These are phyloP conservation scores for Cucumis sativus DNA, from an alignment of 306 rosid genomes.

Conservation along the genomic window DNA sequence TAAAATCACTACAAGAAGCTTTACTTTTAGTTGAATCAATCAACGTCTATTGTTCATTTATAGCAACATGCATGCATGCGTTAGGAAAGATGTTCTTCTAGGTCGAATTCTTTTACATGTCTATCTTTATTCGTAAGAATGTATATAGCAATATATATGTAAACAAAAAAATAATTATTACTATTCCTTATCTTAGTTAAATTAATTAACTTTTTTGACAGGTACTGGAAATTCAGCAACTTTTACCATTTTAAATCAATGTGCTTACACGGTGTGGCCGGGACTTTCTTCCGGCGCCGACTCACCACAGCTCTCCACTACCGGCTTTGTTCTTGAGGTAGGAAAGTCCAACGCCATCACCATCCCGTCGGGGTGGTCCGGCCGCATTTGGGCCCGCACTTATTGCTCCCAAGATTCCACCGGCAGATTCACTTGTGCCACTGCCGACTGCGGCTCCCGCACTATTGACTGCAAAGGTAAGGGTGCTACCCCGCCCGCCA, in stretches of 20 bases:
- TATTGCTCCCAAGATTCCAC: slow-evolving; percentile 38
- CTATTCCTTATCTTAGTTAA: no score
- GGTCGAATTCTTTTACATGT: no score
- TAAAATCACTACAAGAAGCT: no score
- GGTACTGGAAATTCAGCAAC: slow-evolving; percentile 23
- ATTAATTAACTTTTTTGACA: no score
- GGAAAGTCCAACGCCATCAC: slow-evolving; percentile 38
- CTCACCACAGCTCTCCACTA: slow-evolving; percentile 39
- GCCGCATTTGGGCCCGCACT: slow-evolving; percentile 80
- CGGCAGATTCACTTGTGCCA: slow-evolving; percentile 54
- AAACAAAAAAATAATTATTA: no score
- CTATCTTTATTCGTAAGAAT: no score
- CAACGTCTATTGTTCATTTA: no score
- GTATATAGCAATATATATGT: no score
- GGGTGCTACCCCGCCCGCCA: slow-evolving; percentile 50
- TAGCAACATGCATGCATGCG: no score
- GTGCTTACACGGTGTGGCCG: slow-evolving; percentile 71
- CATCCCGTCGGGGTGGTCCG: slow-evolving; percentile 60
- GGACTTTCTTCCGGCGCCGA: slow-evolving; percentile 67
- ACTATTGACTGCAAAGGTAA: slow-evolving; percentile 43
- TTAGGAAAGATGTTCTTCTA: no score
- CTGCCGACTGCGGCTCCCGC: slow-evolving; percentile 75
- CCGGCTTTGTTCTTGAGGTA: slow-evolving; percentile 46
- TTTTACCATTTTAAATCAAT: slow-evolving; percentile 51
- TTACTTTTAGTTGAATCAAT: no score